Conservation (phyloP, 164 flowering plant species). For the Berberis thunbergii region DNA sequence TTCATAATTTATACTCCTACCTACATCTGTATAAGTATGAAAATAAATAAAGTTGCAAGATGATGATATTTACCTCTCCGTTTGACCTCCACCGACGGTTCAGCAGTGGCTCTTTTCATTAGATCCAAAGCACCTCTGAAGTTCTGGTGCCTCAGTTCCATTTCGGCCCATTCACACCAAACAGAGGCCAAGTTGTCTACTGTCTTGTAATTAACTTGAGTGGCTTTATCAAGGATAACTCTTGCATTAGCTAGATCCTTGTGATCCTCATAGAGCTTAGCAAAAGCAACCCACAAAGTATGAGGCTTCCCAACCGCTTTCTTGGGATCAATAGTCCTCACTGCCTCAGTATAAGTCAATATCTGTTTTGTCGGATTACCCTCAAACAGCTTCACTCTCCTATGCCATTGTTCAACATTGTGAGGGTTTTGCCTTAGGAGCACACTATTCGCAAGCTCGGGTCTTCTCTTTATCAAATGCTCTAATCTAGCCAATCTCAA, state of each 20-base stretch:
- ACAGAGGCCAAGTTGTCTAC: constrained; percentile 87
- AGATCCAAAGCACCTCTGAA: constrained; percentile 75
- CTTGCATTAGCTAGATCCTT: constrained; percentile 78
- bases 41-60: no score
- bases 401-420: constrained; percentile 96
- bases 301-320: constrained; percentile 97
- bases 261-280: constrained; percentile 73
- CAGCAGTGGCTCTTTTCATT: constrained; percentile 91
- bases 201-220: constrained; percentile 76
- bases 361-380: constrained; percentile 78
- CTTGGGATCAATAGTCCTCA: constrained; percentile 91
- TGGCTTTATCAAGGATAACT: constrained; percentile 92
- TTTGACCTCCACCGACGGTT: constrained; percentile 91
- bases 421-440: constrained; percentile 94
- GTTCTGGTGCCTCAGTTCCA: constrained; percentile 77
- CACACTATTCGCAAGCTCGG: constrained; percentile 88
- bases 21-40: no score
- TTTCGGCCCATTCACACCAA: constrained; percentile 98
- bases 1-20: no score
- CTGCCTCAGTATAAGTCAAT: constrained; percentile 86
- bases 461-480: constrained; percentile 72
- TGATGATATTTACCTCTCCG: constrained; percentile 54
- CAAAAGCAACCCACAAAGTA: constrained; percentile 92
- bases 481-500: constrained; percentile 74
- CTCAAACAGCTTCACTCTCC: constrained; percentile 84